Base-by-base conservation (phyloP, 2,329 filamentous ascomycete genomes). In the Myriosclerotinia scirpicola region DNA sequence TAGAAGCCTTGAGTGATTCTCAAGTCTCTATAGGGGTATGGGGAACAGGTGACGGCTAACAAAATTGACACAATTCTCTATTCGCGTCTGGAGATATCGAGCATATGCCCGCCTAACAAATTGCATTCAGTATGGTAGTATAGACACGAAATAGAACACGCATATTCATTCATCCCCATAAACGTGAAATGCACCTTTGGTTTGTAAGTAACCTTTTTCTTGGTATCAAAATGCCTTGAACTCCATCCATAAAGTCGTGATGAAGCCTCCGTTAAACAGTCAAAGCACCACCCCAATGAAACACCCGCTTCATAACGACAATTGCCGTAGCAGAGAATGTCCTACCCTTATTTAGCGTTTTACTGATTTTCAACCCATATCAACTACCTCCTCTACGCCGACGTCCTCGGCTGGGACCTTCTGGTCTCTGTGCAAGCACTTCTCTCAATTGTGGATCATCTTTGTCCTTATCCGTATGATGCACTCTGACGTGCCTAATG, bases 381-480 rank as follows among this genome's bases (percentile, higher is more conserved):
- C 34, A 50, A 20, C 67, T 73, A 36, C 63, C 71, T 20, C 70
- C 71, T 58, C 84, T 85, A 69, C 92, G 84, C 75, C 92, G 85
- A 75, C 93, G 67, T 84, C 93, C 92, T 71, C 93, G 87, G 75
- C 85, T 91, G 7, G 90, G 90, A 42, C 93, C 93, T 77, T 97
- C 91, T 3, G 91, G 88, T 62, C 95, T 84, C 76, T 97, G 93
- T 2, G 92, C 85, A 48, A 98, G 85, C 1, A 98, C 94, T 59
- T 94, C 90, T 63, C 93, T 85, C 52, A 99, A 81, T 65, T 83
- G 79, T 0, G 90, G 87, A 74, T 98, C 94, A 72, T 97, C 93
- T 77, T 93, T 94, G 76, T 91, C 88, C 77, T 92, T 95, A 75
- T 98, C 93, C 50, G 88, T 81, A 76, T 98, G 95, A 76, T 98